phyloP scores from a whole-genome alignment of 257 asterid species.

The Salvia splendens region DNA sequence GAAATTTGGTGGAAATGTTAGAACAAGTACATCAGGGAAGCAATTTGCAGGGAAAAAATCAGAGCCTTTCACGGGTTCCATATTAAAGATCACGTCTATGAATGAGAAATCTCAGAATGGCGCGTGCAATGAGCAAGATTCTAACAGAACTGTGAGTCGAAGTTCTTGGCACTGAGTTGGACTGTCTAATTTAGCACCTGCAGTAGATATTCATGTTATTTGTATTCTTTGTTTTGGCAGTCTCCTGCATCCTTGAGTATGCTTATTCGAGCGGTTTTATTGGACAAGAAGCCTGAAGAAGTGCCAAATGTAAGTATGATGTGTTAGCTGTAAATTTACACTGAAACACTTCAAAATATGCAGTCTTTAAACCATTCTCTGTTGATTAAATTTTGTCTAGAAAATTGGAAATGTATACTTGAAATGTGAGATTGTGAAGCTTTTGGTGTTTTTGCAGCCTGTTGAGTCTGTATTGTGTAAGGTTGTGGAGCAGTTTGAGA shows the following conservation, averaged over 20 bases:
- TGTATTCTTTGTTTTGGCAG: slow-evolving; percentile 42
- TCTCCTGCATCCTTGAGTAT: slow-evolving; percentile 68
- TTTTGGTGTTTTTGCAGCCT: slow-evolving; percentile 51
- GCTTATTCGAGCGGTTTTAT: slow-evolving; percentile 76
- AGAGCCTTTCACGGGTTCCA: slow-evolving; percentile 65
- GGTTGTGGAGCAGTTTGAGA: slow-evolving; percentile 84
- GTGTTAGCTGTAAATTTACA: slow-evolving; percentile 1
- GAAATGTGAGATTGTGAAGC: not conserved
- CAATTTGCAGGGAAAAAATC: slow-evolving; percentile 73
- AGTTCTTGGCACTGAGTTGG: slow-evolving; percentile 20
- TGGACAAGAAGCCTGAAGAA: slow-evolving; percentile 94
- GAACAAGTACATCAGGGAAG: slow-evolving; percentile 54
- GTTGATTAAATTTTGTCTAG: not conserved
- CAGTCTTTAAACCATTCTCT: not conserved
- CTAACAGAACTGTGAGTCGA: slow-evolving; percentile 56
- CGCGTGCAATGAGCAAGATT: slow-evolving; percentile 42
- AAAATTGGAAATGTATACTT: slow-evolving; percentile 10
- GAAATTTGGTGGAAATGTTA: slow-evolving; percentile 86
- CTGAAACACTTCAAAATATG: not conserved
- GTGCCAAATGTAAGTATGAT: slow-evolving; percentile 67
- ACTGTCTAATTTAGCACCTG: not conserved
- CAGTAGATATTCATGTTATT: not conserved
- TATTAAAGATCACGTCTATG: slow-evolving; percentile 53
- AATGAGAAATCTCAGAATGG: slow-evolving; percentile 57
- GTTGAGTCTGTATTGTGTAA: slow-evolving; percentile 81